Evolutionary conservation across 768 basidiomycete species (phyloP).

Genomic region (Porphyrellus cyaneotinctus): DNA sequence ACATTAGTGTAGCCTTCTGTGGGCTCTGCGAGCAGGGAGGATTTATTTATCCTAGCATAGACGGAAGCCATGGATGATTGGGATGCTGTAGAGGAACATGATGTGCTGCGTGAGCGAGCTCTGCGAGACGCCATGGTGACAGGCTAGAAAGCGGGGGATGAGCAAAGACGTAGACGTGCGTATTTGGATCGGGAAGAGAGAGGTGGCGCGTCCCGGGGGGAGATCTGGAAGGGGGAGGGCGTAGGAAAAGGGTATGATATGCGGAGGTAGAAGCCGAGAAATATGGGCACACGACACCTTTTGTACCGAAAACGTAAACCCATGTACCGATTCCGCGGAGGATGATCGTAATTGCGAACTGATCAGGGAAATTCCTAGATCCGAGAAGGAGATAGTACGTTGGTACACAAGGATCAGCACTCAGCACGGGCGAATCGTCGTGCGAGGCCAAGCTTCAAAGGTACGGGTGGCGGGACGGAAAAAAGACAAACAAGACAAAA

Average conservation of each 20-base stretch:
- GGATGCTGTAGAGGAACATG: conserved; percentile 21
- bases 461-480: conserved; percentile 2
- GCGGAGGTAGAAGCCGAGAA: background rate
- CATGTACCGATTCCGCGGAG: background rate
- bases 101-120: conserved; percentile 18
- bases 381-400: conserved; percentile 14
- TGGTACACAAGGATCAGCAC: background rate
- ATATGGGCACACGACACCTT: conserved; percentile 25
- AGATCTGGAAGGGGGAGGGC: background rate
- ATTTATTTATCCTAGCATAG: conserved; percentile 21
- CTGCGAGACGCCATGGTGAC: conserved; percentile 2
- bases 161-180: background rate
- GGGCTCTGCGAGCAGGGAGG: conserved; percentile 22
- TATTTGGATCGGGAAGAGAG: background rate
- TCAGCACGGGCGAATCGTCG: no score
- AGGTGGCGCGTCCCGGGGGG: background rate
- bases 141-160: background rate
- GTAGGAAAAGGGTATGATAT: background rate
- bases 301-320: conserved; percentile 16
- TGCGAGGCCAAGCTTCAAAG: no score
- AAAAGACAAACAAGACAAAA: conserved; percentile 35
- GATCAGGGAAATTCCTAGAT: conserved; percentile 2
- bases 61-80: conserved; percentile 25
- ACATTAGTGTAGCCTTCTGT: conserved; percentile 25
- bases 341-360: conserved; percentile 12